These are phyloP conservation scores for Xanthoconium separans DNA, from an alignment of 1,284 basidiomycete genomes.

Conservation along the genomic window DNA sequence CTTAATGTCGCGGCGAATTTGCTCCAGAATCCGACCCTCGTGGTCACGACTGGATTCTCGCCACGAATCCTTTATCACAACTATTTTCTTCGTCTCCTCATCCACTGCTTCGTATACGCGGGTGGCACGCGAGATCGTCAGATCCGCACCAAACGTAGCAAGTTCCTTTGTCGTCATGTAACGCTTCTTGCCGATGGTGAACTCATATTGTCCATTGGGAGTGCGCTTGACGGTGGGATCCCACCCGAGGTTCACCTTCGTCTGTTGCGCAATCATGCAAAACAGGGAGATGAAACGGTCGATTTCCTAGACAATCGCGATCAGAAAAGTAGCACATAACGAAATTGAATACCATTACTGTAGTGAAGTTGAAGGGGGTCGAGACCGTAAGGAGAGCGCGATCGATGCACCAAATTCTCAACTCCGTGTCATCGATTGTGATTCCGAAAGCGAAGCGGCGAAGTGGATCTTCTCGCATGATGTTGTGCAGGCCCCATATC, in stretches of 20 bases:
- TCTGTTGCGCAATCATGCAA: constrained; percentile 1
- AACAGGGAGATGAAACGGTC: constrained; percentile 4
- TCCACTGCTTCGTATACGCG: no score
- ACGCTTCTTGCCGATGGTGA: neutral
- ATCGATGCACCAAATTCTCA: constrained; percentile 13
- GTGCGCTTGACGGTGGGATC: constrained; percentile 8
- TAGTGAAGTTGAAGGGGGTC: constrained; percentile 1
- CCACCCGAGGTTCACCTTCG: constrained; percentile 11
- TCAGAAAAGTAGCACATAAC: neutral
- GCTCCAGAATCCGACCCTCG: constrained; percentile 6
- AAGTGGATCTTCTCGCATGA: constrained; percentile 17
- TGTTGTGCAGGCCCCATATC: constrained; percentile 13
- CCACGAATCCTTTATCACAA: constrained; percentile 15
- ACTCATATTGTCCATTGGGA: neutral
- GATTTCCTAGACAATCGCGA: constrained; percentile 4
- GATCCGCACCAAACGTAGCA: constrained; percentile 1
- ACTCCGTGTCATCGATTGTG: constrained; percentile 7
- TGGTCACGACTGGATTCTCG: neutral
- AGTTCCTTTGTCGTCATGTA: constrained; percentile 1
- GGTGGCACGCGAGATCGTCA: no score
- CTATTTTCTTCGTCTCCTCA: neutral
- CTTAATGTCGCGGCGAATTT: neutral
- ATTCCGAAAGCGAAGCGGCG: constrained; percentile 12
- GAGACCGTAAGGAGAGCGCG: constrained; percentile 7
- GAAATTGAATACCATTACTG: neutral